phyloP scores from a whole-genome alignment of 495 filamentous ascomycete genomes.

The Hypoxylon fuscum region DNA sequence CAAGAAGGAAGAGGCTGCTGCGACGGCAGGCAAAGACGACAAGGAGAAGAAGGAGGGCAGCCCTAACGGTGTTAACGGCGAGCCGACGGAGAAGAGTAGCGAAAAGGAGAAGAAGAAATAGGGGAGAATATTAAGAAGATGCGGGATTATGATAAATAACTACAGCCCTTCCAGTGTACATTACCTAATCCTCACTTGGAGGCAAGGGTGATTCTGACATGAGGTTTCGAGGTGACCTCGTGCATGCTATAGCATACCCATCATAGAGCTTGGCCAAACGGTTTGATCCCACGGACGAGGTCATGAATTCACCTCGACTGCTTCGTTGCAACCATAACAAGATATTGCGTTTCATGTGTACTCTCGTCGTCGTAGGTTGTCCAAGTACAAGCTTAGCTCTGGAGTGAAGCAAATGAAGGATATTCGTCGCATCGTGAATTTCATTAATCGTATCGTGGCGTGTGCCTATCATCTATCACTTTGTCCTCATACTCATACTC shows the following conservation, averaged over 20 bases:
- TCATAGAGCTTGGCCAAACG: conserved; percentile 17
- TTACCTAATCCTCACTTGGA: conserved; percentile 23
- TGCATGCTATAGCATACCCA: conserved; percentile 30
- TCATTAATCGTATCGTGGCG: not conserved
- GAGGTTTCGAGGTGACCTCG: conserved; percentile 13
- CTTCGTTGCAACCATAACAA: not conserved
- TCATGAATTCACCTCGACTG: conserved; percentile 5
- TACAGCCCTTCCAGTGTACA: conserved; percentile 41
- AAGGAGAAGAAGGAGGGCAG: conserved; percentile 70
- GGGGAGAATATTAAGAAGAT: conserved; percentile 5
- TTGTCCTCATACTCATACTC: not conserved
- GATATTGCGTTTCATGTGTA: not conserved
- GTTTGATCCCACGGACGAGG: conserved; percentile 11
- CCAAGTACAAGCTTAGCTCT: not conserved
- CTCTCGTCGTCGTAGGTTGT: not conserved
- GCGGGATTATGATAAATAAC: conserved; percentile 18
- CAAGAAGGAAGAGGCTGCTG: conserved; percentile 73
- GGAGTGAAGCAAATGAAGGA: not conserved
- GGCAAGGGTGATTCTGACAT: conserved; percentile 18
- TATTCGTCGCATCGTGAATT: conserved; percentile 10
- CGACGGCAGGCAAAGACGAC: conserved; percentile 55
- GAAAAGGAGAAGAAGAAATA: conserved; percentile 72
- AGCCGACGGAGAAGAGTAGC: conserved; percentile 73
- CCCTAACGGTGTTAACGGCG: conserved; percentile 66
- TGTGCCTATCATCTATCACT: not conserved